phyloP scores from a whole-genome alignment of 257 asterid genomes.

The Orobanche coerulescens region DNA sequence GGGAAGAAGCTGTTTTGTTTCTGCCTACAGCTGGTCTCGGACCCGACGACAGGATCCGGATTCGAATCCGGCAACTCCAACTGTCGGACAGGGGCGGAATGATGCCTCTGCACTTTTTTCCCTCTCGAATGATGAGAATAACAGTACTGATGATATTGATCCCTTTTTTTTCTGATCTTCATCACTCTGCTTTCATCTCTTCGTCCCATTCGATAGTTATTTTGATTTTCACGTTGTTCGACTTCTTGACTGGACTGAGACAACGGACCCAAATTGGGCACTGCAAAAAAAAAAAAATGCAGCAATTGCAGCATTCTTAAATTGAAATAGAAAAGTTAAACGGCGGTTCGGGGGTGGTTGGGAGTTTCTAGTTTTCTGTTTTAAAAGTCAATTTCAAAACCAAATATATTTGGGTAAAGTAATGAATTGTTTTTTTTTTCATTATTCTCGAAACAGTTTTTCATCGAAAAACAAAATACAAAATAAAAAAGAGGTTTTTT shows the following conservation, averaged over 20 bases:
- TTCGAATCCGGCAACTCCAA: slow-evolving; percentile 16
- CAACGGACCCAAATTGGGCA: slow-evolving; percentile 30
- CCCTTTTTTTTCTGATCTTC: slow-evolving; percentile 32
- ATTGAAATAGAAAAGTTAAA: not conserved
- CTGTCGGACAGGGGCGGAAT: not conserved
- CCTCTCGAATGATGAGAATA: slow-evolving; percentile 2
- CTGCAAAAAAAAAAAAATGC: slow-evolving; percentile 12
- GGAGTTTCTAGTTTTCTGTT: no score
- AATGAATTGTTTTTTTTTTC: no score
- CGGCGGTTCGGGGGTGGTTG: no score
- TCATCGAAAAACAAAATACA: no score
- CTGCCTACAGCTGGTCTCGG: not conserved
- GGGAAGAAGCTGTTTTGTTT: slow-evolving; percentile 26
- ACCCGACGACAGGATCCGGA: slow-evolving; percentile 12
- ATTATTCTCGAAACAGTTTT: no score
- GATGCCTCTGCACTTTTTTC: slow-evolving; percentile 25
- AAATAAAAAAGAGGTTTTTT: no score
- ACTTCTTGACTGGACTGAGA: slow-evolving; percentile 13
- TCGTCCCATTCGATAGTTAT: no score
- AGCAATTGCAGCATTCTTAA: no score
- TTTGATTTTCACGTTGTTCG: no score
- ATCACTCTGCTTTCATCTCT: slow-evolving; percentile 25
- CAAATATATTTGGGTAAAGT: no score
- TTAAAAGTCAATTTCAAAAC: no score
- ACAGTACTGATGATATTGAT: slow-evolving; percentile 20